A percentile compares a stretch with the other conserved stretches of the same genome.
phyloP scores from a whole-genome alignment of 2,329 filamentous ascomycete genomes.

The Colletotrichum tropicale region DNA sequence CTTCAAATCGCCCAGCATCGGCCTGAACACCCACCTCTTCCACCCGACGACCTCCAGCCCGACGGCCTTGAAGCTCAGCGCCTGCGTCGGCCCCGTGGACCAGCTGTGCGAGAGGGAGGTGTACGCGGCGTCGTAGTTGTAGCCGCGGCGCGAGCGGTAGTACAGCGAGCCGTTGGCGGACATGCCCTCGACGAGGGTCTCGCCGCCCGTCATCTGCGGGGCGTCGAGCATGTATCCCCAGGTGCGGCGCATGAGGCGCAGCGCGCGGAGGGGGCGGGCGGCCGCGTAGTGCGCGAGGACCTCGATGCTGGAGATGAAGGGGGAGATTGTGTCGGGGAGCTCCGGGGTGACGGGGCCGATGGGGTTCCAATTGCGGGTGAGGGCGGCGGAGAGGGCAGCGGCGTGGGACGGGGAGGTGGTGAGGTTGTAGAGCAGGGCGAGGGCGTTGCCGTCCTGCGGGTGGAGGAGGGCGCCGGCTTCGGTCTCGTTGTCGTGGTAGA shows the following conservation, averaged over 20 bases:
- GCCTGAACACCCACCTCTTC: conserved; percentile 30
- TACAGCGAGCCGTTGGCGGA: conserved; percentile 38
- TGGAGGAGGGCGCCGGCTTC: conserved; percentile 40
- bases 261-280: conserved; percentile 23
- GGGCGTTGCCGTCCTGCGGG: conserved; percentile 55
- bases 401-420: conserved; percentile 16
- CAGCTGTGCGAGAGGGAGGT: conserved; percentile 39
- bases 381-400: conserved; percentile 20
- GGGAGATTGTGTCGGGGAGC: conserved; percentile 38
- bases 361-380: conserved; percentile 29
- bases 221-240: conserved; percentile 33
- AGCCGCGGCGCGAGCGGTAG: conserved; percentile 34
- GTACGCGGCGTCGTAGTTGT: conserved; percentile 34
- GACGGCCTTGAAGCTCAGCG: conserved; percentile 29
- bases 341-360: conserved; percentile 35
- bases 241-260: conserved; percentile 30
- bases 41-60: conserved; percentile 29
- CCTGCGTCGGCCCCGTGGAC: conserved; percentile 32
- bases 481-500: conserved; percentile 53
- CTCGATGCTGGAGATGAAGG: conserved; percentile 38
- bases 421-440: conserved; percentile 42
- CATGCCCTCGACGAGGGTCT: conserved; percentile 39
- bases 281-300: conserved; percentile 34
- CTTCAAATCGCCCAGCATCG: conserved; percentile 23
- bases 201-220: conserved; percentile 37